Conservation (phyloP, 1,139 yeast genomes). For the Lodderomyces orthopsilosis region DNA sequence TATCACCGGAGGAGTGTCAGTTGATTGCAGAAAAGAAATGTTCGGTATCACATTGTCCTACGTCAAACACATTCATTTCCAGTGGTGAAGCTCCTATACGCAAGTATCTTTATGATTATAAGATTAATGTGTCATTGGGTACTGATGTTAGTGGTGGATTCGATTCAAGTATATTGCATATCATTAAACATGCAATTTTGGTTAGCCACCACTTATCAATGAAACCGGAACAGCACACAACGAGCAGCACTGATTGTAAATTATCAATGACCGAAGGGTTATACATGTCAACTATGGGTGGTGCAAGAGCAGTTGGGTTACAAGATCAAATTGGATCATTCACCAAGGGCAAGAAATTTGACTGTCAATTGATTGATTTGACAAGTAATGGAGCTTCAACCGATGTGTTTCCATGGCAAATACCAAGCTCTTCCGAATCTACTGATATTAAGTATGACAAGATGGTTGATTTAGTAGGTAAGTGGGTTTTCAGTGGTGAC, state of each 20-base stretch:
- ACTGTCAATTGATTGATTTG: slow-evolving; percentile 75
- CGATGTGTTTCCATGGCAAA: slow-evolving; percentile 76
- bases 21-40: slow-evolving; percentile 52
- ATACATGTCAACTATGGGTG: slow-evolving; percentile 84
- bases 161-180: slow-evolving; percentile 71
- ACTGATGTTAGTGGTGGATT: slow-evolving; percentile 94
- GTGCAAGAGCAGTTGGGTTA: slow-evolving; percentile 74
- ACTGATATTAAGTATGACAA: slow-evolving; percentile 19
- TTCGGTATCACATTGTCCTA: slow-evolving; percentile 92
- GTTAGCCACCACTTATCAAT: slow-evolving; percentile 85
- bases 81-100: slow-evolving; percentile 86
- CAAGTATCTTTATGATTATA: slow-evolving; percentile 61
- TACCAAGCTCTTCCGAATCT: slow-evolving; percentile 16
- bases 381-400: slow-evolving; percentile 47
- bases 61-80: slow-evolving; percentile 82
- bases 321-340: slow-evolving; percentile 65
- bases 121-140: slow-evolving; percentile 80
- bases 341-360: slow-evolving; percentile 74
- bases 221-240: slow-evolving; percentile 26
- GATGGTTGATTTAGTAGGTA: slow-evolving; percentile 59
- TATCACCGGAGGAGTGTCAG: slow-evolving; percentile 60
- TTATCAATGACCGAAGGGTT: slow-evolving; percentile 69
- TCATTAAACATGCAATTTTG: slow-evolving; percentile 74
- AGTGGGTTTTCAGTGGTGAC: slow-evolving; percentile 95
- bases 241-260: slow-evolving; percentile 25